These are phyloP conservation scores for Tolypocladium paradoxum DNA, from an alignment of 2,329 filamentous ascomycete genomes.

Conservation along the genomic window DNA sequence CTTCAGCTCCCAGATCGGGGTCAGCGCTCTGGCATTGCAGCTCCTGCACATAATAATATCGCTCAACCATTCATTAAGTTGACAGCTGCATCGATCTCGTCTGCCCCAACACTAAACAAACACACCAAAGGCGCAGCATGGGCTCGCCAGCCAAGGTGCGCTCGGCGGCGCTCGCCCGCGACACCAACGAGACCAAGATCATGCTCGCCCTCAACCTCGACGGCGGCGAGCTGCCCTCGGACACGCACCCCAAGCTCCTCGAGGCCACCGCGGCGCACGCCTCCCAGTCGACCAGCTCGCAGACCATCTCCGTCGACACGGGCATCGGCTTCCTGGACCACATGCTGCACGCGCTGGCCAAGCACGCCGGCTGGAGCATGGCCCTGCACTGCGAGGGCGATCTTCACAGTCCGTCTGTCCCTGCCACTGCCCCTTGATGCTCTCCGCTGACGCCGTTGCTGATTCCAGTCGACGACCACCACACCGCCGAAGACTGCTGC, in stretches of 20 bases:
- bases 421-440: background rate
- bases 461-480: slow-evolving; percentile 81
- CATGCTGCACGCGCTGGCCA: slow-evolving; percentile 94
- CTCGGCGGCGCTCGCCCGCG: slow-evolving; percentile 69
- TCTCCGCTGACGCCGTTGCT: background rate
- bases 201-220: slow-evolving; percentile 87
- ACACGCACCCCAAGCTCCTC: slow-evolving; percentile 46
- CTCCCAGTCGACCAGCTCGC: slow-evolving; percentile 70
- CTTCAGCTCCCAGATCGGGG: background rate
- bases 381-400: slow-evolving; percentile 77
- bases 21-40: background rate
- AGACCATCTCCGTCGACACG: slow-evolving; percentile 79
- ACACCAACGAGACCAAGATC: slow-evolving; percentile 98
- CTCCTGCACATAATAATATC: background rate
- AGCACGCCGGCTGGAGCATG: slow-evolving; percentile 92
- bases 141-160: slow-evolving; percentile 32
- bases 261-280: slow-evolving; percentile 56
- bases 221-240: slow-evolving; percentile 65
- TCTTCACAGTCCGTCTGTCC: slow-evolving; percentile 62
- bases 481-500: slow-evolving; percentile 93
- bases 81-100: background rate
- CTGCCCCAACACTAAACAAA: background rate
- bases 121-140: slow-evolving; percentile 9
- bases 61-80: background rate
- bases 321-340: slow-evolving; percentile 98